A percentile compares a stretch with the other conserved stretches of the same genome.
Conservation (phyloP, 2,329 filamentous ascomycete genomes). For the Penicillium paneum region DNA sequence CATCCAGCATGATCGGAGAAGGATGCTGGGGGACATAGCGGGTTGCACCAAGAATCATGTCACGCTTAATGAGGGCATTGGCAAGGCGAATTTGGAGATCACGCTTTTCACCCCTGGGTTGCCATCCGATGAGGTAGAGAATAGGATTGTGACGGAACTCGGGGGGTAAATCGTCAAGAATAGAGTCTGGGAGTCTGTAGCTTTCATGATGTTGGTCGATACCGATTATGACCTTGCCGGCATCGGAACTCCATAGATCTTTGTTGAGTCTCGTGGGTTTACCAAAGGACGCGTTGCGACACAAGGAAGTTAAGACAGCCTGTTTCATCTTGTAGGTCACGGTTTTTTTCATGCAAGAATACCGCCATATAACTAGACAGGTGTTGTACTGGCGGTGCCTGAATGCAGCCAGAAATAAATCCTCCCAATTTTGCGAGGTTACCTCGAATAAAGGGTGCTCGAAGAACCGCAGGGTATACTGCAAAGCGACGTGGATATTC, state of each 20-base stretch:
- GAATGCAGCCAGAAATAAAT: constrained; percentile 45
- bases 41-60: constrained; percentile 24
- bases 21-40: constrained; percentile 22
- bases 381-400: constrained; percentile 39
- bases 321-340: constrained; percentile 37
- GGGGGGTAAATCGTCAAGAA: constrained; percentile 23
- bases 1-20: constrained; percentile 35
- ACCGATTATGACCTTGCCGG: constrained; percentile 37
- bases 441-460: constrained; percentile 17
- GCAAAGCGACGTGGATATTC: constrained; percentile 25
- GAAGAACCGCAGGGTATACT: constrained; percentile 24
- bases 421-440: constrained; percentile 30
- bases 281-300: constrained; percentile 21
- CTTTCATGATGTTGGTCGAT: constrained; percentile 21
- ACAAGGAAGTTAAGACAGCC: constrained; percentile 31
- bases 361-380: constrained; percentile 48
- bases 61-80: constrained; percentile 26
- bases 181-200: constrained; percentile 7
- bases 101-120: constrained; percentile 21
- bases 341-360: constrained; percentile 42
- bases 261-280: constrained; percentile 10
- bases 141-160: constrained; percentile 29
- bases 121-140: constrained; percentile 22
- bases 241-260: constrained; percentile 22
- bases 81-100: constrained; percentile 28